Conservation (phyloP, 257 asterid species). For the Plantago major region DNA sequence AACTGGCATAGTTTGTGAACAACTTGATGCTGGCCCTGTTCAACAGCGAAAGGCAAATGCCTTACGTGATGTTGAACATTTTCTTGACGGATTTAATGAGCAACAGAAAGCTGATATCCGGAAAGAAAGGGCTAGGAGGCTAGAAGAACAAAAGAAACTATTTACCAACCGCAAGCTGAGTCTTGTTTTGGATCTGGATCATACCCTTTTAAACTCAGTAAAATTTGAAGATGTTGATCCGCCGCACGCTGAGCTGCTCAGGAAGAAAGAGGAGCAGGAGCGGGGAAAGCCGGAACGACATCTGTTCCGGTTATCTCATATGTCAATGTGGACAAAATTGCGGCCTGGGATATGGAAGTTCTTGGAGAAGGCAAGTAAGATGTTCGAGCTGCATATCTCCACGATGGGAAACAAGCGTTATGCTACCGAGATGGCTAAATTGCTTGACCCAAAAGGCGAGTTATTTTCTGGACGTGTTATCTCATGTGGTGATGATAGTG, state of each 20-base stretch:
- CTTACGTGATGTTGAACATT: conserved; percentile 81
- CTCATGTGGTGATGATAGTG: conserved; percentile 86
- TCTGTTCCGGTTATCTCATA: conserved; percentile 50
- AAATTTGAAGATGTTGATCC: conserved; percentile 92
- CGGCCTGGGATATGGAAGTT: conserved; percentile 98
- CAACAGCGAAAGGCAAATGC: conserved; percentile 62
- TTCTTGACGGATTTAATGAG: conserved; percentile 82
- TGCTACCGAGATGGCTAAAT: conserved; percentile 94
- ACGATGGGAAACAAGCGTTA: conserved; percentile 91
- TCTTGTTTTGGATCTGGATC: conserved; percentile 98
- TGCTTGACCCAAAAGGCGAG: conserved; percentile 95
- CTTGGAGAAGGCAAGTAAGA: conserved; percentile 87
- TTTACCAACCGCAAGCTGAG: conserved; percentile 77
- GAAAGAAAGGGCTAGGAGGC: conserved; percentile 87
- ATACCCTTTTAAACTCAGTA: conserved; percentile 91
- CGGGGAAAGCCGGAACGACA: too few species aligned
- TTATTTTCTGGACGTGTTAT: conserved; percentile 91
- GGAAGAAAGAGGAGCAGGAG: conserved; percentile 76
- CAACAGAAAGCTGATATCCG: conserved; percentile 86
- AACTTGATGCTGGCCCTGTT: conserved; percentile 44
- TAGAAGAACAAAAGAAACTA: conserved; percentile 89
- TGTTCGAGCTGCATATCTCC: conserved; percentile 79
- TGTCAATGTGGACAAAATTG: conserved; percentile 93
- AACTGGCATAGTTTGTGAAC: conserved; percentile 39
- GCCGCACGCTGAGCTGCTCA: conserved; percentile 74